These are phyloP conservation scores for Diphasiastrum complanatum DNA, from an alignment of 83 land plant species.

Conservation along the genomic window DNA sequence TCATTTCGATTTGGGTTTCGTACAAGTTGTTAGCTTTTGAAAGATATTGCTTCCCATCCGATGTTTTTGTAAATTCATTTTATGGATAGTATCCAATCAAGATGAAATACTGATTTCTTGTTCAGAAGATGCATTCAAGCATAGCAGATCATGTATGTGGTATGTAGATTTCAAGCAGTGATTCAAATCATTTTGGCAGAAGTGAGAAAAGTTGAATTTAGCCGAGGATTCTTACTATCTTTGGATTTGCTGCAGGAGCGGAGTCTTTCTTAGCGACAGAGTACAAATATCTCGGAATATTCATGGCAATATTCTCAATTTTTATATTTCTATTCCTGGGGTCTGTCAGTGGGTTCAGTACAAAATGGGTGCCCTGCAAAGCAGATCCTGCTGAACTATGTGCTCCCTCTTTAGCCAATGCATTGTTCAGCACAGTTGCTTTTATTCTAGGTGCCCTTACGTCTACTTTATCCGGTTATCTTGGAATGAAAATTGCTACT, in stretches of 20 bases:
- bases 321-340: slow-evolving; percentile 63
- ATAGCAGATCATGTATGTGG: too few species aligned
- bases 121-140: too few species aligned
- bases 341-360: slow-evolving; percentile 71
- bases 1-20: too few species aligned
- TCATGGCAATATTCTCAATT: slow-evolving; percentile 42
- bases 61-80: too few species aligned
- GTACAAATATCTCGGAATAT: slow-evolving; percentile 47
- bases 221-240: too few species aligned
- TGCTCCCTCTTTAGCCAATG: slow-evolving; percentile 64
- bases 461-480: slow-evolving; percentile 66
- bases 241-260: slow-evolving; percentile 29
- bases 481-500: slow-evolving; percentile 84
- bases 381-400: slow-evolving; percentile 39
- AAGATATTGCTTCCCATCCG: too few species aligned
- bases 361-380: slow-evolving; percentile 45
- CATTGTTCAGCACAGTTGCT: slow-evolving; percentile 59
- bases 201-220: too few species aligned
- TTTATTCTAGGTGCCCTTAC: slow-evolving; percentile 75
- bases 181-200: not conserved
- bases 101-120: too few species aligned
- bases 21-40: too few species aligned
- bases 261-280: slow-evolving; percentile 50
- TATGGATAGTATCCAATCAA: too few species aligned
- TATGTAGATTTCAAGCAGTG: not conserved